phyloP scores from a whole-genome alignment of 805 yeast species.

The Wickerhamomyces chaumierensis region DNA sequence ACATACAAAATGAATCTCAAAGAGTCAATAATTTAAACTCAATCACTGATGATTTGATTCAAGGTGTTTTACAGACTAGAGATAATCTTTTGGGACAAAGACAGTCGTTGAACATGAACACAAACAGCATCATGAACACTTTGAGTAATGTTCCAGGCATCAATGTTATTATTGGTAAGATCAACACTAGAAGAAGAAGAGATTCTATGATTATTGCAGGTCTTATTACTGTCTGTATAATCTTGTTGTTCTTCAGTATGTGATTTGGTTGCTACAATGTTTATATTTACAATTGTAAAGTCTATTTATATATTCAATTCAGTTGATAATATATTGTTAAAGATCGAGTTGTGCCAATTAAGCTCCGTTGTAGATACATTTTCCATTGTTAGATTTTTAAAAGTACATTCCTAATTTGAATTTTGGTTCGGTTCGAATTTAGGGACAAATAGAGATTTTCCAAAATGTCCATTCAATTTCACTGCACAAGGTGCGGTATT shows the following conservation, averaged over 20 bases:
- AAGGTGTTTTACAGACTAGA: conserved; percentile 83
- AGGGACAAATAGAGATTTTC: no score
- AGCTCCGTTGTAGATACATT: no score
- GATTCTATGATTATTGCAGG: conserved; percentile 77
- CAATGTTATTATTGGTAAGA: conserved; percentile 60
- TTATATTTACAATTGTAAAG: no score
- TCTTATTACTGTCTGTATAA: conserved; percentile 61
- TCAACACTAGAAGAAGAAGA: conserved; percentile 80
- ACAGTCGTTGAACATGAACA: conserved; percentile 48
- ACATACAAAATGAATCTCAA: conserved; percentile 65
- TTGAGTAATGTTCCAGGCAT: conserved; percentile 75
- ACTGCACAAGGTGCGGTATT: no score
- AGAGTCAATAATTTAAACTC: conserved; percentile 64
- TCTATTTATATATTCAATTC: no score
- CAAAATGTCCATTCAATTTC: no score
- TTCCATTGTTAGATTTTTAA: no score
- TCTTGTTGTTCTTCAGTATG: conserved; percentile 46
- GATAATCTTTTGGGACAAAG: conserved; percentile 76
- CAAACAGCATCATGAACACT: conserved; percentile 46
- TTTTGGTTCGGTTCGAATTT: no score
- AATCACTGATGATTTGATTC: conserved; percentile 67
- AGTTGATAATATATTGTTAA: no score
- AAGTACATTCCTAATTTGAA: no score
- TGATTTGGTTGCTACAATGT: neutral
- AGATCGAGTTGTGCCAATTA: no score